Percentiles rank a stretch among this genome's conserved stretches.
Evolutionary conservation across 768 basidiomycete genomes (phyloP).

Genomic region (Mycena rosella): DNA sequence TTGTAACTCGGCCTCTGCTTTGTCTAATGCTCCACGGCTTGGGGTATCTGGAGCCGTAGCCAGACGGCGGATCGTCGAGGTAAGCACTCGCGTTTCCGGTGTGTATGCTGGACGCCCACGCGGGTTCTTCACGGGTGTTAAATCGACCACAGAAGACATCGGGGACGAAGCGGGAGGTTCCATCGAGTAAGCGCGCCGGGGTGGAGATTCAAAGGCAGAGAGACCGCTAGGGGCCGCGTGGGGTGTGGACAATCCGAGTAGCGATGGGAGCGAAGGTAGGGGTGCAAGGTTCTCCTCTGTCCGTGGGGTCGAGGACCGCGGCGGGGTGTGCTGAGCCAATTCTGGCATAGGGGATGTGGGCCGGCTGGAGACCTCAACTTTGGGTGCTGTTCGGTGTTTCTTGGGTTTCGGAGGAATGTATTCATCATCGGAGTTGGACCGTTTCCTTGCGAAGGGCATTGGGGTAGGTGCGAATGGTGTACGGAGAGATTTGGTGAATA

Average conservation of each 20-base stretch:
- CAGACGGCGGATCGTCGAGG: neutral
- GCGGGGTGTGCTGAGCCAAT: neutral
- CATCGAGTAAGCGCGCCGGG: neutral
- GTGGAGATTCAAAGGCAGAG: neutral
- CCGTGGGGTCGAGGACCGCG: neutral
- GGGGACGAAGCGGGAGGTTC: neutral
- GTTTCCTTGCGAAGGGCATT: slow-evolving; percentile 1
- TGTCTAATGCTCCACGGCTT: neutral
- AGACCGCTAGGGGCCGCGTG: neutral
- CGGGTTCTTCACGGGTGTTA: slow-evolving; percentile 2
- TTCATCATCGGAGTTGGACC: neutral
- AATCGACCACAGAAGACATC: slow-evolving; percentile 11
- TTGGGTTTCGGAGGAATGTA: neutral
- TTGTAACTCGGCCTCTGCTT: neutral
- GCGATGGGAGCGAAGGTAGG: neutral
- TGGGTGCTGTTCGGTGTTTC: neutral
- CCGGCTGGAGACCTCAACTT: no score
- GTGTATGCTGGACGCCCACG: slow-evolving; percentile 4
- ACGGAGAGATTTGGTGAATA: neutral
- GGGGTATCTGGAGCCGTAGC: neutral
- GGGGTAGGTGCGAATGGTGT: neutral
- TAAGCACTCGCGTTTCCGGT: neutral
- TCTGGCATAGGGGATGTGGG: neutral
- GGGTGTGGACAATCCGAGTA: neutral
- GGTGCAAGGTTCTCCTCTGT: neutral